A percentile compares a stretch with the other conserved stretches of the same genome.
These are phyloP conservation scores for Lagenaria siceraria DNA, from an alignment of 306 rosid genomes.

Conservation along the genomic window DNA sequence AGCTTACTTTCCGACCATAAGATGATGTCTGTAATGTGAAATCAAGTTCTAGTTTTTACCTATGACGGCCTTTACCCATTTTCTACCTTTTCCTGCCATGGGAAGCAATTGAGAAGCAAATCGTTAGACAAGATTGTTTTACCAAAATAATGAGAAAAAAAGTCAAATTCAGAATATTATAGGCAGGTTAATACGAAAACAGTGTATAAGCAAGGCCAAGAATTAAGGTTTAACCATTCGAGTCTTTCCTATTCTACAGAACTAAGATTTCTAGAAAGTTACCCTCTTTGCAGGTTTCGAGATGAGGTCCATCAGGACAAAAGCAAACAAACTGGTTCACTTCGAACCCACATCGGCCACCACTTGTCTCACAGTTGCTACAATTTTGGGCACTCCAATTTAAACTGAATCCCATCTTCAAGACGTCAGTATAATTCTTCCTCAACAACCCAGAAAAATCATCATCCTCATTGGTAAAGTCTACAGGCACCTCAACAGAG, in stretches of 20 bases:
- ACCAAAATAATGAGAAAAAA: neutral
- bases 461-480: conserved; percentile 1
- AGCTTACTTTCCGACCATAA: neutral
- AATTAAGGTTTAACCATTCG: neutral
- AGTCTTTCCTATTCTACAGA: neutral
- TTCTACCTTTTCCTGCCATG: neutral
- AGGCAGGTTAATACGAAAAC: neutral
- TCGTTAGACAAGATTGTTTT: neutral
- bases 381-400: conserved; percentile 48
- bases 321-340: conserved; percentile 28
- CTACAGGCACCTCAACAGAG: conserved; percentile 27
- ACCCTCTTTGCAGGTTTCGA: conserved; percentile 35
- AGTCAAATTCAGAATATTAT: neutral
- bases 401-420: conserved; percentile 55
- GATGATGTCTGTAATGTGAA: neutral
- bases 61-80: neutral
- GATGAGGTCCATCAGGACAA: conserved; percentile 38
- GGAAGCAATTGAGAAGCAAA: neutral
- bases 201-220: neutral
- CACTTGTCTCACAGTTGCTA: conserved; percentile 36
- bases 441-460: conserved; percentile 14
- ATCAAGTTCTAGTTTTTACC: conserved; percentile 26
- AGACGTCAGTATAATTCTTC: conserved; percentile 33
- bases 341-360: conserved; percentile 49
- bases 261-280: conserved; percentile 2